A percentile compares a stretch with the other conserved stretches of the same genome.
Conservation (phyloP, 192 early-diverging fungal species). For the Helicostylum pulchrum region DNA sequence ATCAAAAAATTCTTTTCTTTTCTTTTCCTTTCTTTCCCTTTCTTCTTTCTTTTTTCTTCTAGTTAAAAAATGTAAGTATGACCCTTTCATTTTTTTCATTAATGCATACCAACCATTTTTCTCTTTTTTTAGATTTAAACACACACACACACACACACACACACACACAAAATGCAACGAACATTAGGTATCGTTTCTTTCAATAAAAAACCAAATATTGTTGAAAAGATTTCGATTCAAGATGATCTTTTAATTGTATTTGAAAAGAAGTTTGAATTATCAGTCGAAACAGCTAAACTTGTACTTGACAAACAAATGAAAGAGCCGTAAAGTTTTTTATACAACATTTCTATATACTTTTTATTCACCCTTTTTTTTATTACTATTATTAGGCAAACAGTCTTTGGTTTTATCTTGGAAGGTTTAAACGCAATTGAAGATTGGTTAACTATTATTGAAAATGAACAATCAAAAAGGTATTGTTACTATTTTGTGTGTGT, state of each 20-base stretch:
- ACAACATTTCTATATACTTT: constrained; percentile 10
- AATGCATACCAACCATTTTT: not conserved
- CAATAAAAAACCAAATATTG: not conserved
- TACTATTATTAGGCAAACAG: not conserved
- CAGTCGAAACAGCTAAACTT: not conserved
- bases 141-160: no score
- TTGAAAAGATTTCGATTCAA: not conserved
- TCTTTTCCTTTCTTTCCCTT: not conserved
- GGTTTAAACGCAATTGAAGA: constrained; percentile 12
- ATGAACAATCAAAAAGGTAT: no score
- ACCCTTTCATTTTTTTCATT: not conserved
- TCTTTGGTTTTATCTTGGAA: constrained; percentile 13
- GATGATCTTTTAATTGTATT: not conserved
- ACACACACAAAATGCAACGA: not conserved
- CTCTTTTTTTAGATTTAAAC: not conserved
- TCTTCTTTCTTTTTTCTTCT: not conserved
- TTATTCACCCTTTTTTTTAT: not conserved
- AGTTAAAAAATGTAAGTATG: not conserved
- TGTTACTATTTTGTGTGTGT: not conserved
- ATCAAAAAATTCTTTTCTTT: not conserved
- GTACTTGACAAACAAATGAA: not conserved
- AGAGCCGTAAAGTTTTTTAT: not conserved
- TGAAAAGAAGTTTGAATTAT: not conserved
- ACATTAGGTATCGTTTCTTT: not conserved
- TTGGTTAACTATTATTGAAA: not conserved